Evolutionary conservation across 805 yeast species (phyloP).

Genomic region (Clavispora fructus): DNA sequence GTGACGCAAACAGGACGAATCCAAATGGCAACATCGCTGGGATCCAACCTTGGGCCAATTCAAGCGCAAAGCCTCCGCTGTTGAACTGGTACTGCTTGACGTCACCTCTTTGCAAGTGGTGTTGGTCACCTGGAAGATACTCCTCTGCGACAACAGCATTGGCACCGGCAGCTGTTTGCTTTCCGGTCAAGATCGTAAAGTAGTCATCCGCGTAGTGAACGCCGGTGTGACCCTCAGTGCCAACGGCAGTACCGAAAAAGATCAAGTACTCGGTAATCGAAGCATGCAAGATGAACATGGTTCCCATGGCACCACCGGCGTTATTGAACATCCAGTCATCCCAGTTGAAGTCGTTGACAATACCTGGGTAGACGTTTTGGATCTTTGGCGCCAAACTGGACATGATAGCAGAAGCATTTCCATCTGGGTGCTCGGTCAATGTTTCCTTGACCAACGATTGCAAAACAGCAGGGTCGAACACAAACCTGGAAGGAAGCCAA

Average conservation of each 20-base stretch:
- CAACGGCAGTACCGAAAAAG: conserved; percentile 87
- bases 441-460: conserved; percentile 55
- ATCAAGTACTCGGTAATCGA: conserved; percentile 90
- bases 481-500: conserved; percentile 67
- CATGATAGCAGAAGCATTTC: conserved; percentile 59
- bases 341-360: conserved; percentile 63
- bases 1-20: conserved; percentile 67
- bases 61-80: conserved; percentile 78
- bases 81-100: conserved; percentile 87
- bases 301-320: conserved; percentile 98
- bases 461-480: conserved; percentile 63
- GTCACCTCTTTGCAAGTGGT: conserved; percentile 67
- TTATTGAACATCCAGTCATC: conserved; percentile 95
- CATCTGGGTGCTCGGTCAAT: conserved; percentile 48
- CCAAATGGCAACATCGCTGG: conserved; percentile 98
- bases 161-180: conserved; percentile 68
- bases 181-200: conserved; percentile 82
- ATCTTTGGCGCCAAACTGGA: conserved; percentile 47
- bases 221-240: conserved; percentile 96
- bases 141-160: conserved; percentile 58
- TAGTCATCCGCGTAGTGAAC: conserved; percentile 97
- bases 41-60: conserved; percentile 97
- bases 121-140: conserved; percentile 84
- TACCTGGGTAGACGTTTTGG: conserved; percentile 58
- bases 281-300: conserved; percentile 92